These are phyloP conservation scores for Astrephomene gubernaculifera DNA, from an alignment of 139 green algal genomes.

Conservation along the genomic window DNA sequence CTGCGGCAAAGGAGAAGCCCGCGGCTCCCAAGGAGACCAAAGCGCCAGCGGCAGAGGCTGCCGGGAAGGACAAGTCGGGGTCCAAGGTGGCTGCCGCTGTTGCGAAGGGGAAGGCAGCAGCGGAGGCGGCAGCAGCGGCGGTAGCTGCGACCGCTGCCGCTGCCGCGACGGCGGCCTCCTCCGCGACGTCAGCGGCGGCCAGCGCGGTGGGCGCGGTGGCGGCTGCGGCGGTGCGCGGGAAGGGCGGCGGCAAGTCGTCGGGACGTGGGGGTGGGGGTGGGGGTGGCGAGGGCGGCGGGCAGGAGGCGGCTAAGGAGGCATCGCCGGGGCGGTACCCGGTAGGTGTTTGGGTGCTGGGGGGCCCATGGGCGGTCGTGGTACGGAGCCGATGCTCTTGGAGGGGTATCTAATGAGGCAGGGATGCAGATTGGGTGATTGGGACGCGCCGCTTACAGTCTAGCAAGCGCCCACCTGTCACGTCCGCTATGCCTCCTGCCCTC, in stretches of 20 bases:
- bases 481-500: no score
- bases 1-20: neutral
- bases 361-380: neutral
- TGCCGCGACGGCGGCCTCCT: neutral
- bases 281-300: neutral
- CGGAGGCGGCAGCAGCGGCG: neutral
- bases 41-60: neutral
- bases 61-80: neutral
- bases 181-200: neutral
- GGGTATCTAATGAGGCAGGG: neutral
- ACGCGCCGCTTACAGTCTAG: neutral
- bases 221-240: neutral
- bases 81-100: neutral
- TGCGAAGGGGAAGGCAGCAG: neutral
- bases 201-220: neutral
- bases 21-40: neutral
- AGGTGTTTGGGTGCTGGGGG: neutral
- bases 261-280: neutral
- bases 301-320: neutral
- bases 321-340: neutral
- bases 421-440: neutral
- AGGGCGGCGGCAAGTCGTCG: neutral
- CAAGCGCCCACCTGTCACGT: neutral
- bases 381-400: neutral
- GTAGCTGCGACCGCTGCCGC: neutral